Percentiles rank a stretch among this genome's conserved stretches.
Conservation (phyloP, 257 asterid genomes). For the Anisodus tanguticus region DNA sequence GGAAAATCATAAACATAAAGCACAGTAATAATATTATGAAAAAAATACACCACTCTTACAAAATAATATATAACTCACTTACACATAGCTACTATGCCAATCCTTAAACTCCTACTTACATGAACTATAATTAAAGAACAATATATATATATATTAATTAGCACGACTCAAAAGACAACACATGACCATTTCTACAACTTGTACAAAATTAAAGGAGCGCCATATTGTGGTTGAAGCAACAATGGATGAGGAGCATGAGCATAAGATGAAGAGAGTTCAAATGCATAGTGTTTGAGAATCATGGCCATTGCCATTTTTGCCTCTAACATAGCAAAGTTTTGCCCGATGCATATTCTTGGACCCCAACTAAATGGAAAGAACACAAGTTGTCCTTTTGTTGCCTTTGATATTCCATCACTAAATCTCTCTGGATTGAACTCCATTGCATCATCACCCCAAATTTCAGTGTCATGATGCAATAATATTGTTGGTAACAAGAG, state of each 20-base stretch:
- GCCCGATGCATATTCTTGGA: conserved; percentile 37
- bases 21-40: too few relatives aligned
- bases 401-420: conserved; percentile 34
- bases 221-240: conserved; percentile 36
- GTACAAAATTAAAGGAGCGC: conserved; percentile 37
- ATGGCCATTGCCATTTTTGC: conserved; percentile 35
- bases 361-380: conserved; percentile 38
- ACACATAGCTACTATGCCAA: too few relatives aligned
- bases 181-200: conserved; percentile 19
- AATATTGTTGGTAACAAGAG: conserved; percentile 30
- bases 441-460: conserved; percentile 39
- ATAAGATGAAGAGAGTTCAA: conserved; percentile 35
- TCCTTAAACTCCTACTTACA: too few relatives aligned
- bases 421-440: conserved; percentile 43
- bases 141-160: neutral
- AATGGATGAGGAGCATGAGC: conserved; percentile 37
- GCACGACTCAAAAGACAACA: neutral
- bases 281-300: conserved; percentile 30
- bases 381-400: conserved; percentile 34
- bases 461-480: conserved; percentile 35
- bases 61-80: too few relatives aligned
- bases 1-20: neutral
- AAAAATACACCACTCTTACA: neutral
- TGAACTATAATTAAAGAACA: too few relatives aligned
- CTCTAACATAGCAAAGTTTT: conserved; percentile 33